phyloP scores from a whole-genome alignment of 805 yeast species.

The Metschnikowia reukaufii region DNA sequence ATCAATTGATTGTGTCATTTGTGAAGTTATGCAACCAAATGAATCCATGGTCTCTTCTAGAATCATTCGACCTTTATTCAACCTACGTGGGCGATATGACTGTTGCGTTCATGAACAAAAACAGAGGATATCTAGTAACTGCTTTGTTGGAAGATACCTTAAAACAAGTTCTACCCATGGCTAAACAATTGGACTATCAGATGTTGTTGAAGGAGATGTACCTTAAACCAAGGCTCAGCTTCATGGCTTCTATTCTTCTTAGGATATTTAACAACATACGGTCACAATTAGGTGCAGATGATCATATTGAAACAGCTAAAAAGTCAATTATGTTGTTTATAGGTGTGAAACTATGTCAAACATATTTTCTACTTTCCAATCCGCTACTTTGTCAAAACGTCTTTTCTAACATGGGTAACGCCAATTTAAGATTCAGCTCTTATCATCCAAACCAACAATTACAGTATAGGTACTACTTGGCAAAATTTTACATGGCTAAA shows the following conservation, averaged over 20 bases:
- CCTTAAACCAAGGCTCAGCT: conserved; percentile 46
- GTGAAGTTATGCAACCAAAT: conserved; percentile 49
- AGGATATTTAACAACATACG: conserved; percentile 62
- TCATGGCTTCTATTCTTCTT: conserved; percentile 53
- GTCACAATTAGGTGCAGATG: conserved; percentile 42
- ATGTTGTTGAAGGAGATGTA: conserved; percentile 43
- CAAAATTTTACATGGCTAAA: conserved; percentile 55
- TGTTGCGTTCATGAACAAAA: conserved; percentile 48
- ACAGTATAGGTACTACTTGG: conserved; percentile 54
- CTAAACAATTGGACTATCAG: conserved; percentile 39
- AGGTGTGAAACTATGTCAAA: conserved; percentile 53
- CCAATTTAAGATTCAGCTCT: conserved; percentile 42
- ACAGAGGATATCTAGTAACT: conserved; percentile 37
- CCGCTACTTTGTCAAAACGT: conserved; percentile 62
- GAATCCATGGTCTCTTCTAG: conserved; percentile 52
- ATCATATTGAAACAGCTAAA: conserved; percentile 39
- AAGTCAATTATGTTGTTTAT: conserved; percentile 52
- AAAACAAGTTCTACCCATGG: conserved; percentile 44
- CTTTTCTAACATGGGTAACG: conserved; percentile 58
- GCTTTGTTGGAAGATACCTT: conserved; percentile 39
- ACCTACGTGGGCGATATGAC: conserved; percentile 48
- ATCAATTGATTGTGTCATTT: conserved; percentile 45
- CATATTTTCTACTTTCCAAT: conserved; percentile 54
- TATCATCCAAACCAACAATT: conserved; percentile 47
- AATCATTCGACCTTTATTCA: conserved; percentile 55